phyloP scores from a whole-genome alignment of 1,284 basidiomycete species.

The Ganoderma lucidum region DNA sequence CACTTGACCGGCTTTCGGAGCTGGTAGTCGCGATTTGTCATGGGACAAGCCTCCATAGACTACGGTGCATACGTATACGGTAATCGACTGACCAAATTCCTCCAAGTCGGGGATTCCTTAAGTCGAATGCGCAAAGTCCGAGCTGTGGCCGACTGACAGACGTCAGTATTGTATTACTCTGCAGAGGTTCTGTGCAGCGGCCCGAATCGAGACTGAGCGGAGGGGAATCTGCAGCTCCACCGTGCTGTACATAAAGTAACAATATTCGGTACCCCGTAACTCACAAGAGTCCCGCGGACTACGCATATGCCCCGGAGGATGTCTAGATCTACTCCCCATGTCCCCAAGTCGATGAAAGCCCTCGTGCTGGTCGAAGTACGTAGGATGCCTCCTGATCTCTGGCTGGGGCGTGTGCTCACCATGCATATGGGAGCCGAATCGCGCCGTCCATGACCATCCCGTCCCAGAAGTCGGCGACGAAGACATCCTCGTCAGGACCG shows the following conservation, averaged over 20 bases:
- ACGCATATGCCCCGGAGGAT: neutral
- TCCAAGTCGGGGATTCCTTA: neutral
- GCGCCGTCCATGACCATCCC: slow-evolving; percentile 34
- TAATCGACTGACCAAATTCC: neutral
- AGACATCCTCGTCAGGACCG: slow-evolving; percentile 38
- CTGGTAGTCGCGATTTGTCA: neutral
- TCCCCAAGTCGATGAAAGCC: slow-evolving; percentile 30
- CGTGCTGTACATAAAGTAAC: too few relatives aligned
- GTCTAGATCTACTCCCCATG: neutral
- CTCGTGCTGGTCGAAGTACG: slow-evolving; percentile 27
- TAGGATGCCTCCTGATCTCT: neutral
- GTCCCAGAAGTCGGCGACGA: slow-evolving; percentile 35
- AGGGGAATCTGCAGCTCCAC: too few relatives aligned
- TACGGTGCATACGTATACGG: neutral
- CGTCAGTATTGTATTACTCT: too few relatives aligned
- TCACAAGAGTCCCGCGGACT: too few relatives aligned
- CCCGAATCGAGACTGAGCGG: too few relatives aligned
- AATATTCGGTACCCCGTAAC: too few relatives aligned
- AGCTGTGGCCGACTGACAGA: too few relatives aligned
- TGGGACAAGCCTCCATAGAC: neutral
- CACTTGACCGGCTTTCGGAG: neutral
- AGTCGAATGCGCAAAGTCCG: neutral
- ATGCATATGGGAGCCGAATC: neutral
- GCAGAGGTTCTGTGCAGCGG: too few relatives aligned
- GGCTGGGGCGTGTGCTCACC: neutral